Base-by-base conservation (phyloP, 805 yeast genomes). In the Millerozyma miso region DNA sequence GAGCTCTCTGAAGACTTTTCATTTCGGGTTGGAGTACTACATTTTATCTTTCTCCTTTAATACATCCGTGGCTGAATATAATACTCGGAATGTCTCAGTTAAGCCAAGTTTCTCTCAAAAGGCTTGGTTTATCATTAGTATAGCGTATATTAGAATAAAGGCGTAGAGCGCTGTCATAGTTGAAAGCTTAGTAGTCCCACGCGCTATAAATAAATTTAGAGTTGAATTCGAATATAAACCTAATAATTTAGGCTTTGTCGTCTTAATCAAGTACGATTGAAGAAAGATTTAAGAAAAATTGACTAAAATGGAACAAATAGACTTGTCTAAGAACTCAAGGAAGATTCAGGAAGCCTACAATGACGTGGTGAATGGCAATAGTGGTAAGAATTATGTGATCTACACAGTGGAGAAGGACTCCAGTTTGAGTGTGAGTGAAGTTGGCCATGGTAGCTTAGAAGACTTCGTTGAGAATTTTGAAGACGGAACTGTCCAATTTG, bases 401-500 rank as follows among this genome's bases (percentile, higher is more conserved):
- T 86, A 84, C 62, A 81, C 90, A 8, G 91, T 93, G 31, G 82
- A 81, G 52, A 71, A 69, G 43, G 75, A 74, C 38, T 65, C 77
- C 10, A 65, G 74, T 3, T 67, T 77, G 48, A 68, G 64, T 23
- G 79, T 77, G 31, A 59, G 71, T 3, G 69, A 64, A 14, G 53
- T 70, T 4, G 93, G 91, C 37, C 63, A 73, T 38, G 88, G 85
- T 14, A 81, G 77, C 43, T 80, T 93, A 54, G 72, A 73, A 34
- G 96, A 88, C 43, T 88, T 93, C 58, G 80, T 87, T 33, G 81
- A 78, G 31, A 79, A 85, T 48, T 91, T 93, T 60, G 84, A 82
- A 52, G 97, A 91, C 51, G 85, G 95, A 3, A 79, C 81, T 45
- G 88, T 90, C 46, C 96, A 90, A 69, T 93, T 83, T 56, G 99